Evolutionary conservation across 176 grass and related monocot genomes (phyloP), one percentile per base, ranked within the genome.

Genomic region (Carex pumila): DNA sequence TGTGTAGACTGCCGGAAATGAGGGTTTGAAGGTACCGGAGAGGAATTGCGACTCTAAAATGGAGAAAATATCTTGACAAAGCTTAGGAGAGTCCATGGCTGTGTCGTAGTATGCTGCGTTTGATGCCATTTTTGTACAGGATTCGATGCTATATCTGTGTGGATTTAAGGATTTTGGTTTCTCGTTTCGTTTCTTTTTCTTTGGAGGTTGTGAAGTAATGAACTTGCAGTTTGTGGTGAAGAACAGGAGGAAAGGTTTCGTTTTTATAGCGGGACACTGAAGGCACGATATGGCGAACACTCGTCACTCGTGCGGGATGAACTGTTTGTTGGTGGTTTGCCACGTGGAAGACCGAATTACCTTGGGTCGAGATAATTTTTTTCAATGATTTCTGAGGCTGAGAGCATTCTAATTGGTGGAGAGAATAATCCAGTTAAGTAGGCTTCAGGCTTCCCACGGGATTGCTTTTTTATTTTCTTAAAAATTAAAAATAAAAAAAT

Each of bases 11-110:
- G 30, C 19, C 14, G 81, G 81, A 34, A 49, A 81, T 2, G 77
- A 15, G 6, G 76, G 60, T 22, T 54, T 86, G n/a, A 52, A 18
- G 0, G 78, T 65, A 29, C 87, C 91, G 60, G 88, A 87, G 3
- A 91, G 91, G 86, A 97, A 97, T 22, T 90, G 90, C 18, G 89
- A 88, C 85, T 97, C 94, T 13, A 97, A 90, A 80, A 97, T 93
- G 86, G 94, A 93, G 81, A 97, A 93, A 21, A 97, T 91, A 55
- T 93, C 91, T 62, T 91, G 66, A 84, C 94, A 76, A 29, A 82
- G 58, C 61, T 60, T 69, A 39, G 58, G 61, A 4, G 67, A 65
- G 2, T 79, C 80, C 14, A 83, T 52, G 52, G 41, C 64, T 12
- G 73, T 43, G 37, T 65, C 59, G 59, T 45, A 82, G 80, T 82